Evolutionary conservation across 148 eudicot species (phyloP).

Genomic region (Amaranthus cruentus): DNA sequence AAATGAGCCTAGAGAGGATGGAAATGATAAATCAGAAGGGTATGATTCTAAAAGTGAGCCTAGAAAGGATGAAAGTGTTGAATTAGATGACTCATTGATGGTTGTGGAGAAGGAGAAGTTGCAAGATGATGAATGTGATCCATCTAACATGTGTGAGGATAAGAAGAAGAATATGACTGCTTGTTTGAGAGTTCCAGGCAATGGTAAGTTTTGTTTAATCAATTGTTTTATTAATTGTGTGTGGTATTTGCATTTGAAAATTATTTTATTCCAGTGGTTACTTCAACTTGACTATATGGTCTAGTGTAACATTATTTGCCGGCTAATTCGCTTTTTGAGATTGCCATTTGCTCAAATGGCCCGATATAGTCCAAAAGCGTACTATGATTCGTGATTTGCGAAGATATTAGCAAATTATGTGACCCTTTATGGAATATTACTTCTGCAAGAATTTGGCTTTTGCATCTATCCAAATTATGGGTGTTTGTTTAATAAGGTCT

Average conservation of each 20-base stretch:
- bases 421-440: neutral
- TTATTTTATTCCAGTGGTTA: neutral
- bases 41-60: slow-evolving; percentile 15
- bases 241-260: neutral
- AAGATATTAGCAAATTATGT: no score
- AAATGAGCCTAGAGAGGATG: slow-evolving; percentile 20
- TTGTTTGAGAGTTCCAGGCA: slow-evolving; percentile 74
- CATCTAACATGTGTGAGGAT: slow-evolving; percentile 50
- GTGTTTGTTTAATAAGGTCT: neutral
- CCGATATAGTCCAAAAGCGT: no score
- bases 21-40: slow-evolving; percentile 19
- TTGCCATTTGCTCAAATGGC: no score
- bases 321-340: no score
- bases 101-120: slow-evolving; percentile 27
- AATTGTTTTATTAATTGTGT: neutral
- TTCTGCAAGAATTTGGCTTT: neutral
- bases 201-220: slow-evolving; percentile 34
- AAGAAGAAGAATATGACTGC: slow-evolving; percentile 52
- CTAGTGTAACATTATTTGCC: neutral
- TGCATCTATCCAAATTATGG: no score
- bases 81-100: slow-evolving; percentile 9
- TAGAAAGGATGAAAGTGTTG: slow-evolving; percentile 22
- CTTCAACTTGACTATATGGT: neutral
- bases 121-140: slow-evolving; percentile 56
- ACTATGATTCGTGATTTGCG: no score